Evolutionary conservation across 1,284 basidiomycete species (phyloP).

Genomic region (Sutorius eximius): DNA sequence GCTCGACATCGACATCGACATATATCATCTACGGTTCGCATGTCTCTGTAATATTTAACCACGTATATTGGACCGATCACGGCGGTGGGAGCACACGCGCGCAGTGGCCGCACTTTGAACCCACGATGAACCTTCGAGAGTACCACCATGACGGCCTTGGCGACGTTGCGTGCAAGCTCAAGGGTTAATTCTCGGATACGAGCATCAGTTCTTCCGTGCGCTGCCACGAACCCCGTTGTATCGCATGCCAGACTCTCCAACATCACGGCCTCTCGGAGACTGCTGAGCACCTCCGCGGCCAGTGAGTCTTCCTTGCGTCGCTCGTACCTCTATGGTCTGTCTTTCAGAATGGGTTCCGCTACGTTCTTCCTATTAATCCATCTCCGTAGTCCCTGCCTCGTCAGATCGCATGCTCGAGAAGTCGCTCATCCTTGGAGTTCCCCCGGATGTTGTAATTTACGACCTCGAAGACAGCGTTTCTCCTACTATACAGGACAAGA

Average conservation of each 20-base stretch:
- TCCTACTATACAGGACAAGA: conserved; percentile 60
- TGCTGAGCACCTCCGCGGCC: conserved; percentile 19
- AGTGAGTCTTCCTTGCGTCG: conserved; percentile 40
- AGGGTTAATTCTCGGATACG: background rate
- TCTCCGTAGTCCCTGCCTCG: conserved; percentile 63
- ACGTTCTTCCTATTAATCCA: background rate
- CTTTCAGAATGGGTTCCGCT: background rate
- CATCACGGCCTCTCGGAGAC: conserved; percentile 8
- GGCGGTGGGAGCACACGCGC: background rate
- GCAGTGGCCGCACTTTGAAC: background rate
- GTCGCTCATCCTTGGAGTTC: conserved; percentile 50
- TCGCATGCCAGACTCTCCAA: background rate
- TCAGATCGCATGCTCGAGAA: conserved; percentile 82
- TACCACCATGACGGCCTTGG: conserved; percentile 2
- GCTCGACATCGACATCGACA: background rate
- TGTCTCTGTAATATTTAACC: background rate
- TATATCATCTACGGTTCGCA: background rate
- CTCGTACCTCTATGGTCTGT: conserved; percentile 62
- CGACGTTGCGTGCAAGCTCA: conserved; percentile 7
- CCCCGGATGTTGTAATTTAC: conserved; percentile 79
- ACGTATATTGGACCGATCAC: background rate
- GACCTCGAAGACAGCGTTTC: conserved; percentile 85
- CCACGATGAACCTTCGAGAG: background rate
- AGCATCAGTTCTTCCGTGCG: background rate
- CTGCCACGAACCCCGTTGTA: background rate